Conservation (phyloP, 2,329 filamentous ascomycete genomes). For the Talaromyces sp. region DNA sequence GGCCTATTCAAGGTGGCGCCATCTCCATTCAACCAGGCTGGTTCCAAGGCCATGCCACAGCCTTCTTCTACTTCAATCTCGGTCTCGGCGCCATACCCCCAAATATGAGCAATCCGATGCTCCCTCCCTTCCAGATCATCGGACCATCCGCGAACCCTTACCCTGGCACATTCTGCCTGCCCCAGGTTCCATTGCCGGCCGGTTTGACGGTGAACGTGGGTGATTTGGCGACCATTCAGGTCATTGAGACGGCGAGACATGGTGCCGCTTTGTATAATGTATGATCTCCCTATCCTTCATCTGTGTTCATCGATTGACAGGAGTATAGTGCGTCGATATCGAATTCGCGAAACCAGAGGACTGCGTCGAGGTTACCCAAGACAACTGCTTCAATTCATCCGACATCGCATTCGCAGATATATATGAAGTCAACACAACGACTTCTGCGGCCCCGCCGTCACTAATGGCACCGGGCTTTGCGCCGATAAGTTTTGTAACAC, state of each 20-base stretch:
- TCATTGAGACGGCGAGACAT: conserved; percentile 79
- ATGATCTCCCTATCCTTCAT: conserved; percentile 35
- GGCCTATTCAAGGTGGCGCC: conserved; percentile 85
- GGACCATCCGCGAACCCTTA: conserved; percentile 83
- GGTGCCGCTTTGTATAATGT: conserved; percentile 81
- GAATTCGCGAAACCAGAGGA: conserved; percentile 80
- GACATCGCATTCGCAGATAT: conserved; percentile 73
- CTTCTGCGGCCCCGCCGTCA: conserved; percentile 24
- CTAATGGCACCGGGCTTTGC: conserved; percentile 1
- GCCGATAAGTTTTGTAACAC: conserved; percentile 11
- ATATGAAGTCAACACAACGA: conserved; percentile 50
- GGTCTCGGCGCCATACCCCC: conserved; percentile 75
- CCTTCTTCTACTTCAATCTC: conserved; percentile 86
- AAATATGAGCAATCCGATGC: conserved; percentile 85
- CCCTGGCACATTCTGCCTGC: conserved; percentile 81
- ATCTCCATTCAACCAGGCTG: conserved; percentile 88
- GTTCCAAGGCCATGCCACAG: conserved; percentile 83
- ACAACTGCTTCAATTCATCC: conserved; percentile 86
- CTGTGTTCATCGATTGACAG: not conserved
- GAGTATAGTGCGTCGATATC: conserved; percentile 80
- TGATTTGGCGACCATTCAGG: conserved; percentile 86
- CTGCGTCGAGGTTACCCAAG: conserved; percentile 68
- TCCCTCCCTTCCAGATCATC: conserved; percentile 74
- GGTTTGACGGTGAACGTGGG: conserved; percentile 70
- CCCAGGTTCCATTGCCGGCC: conserved; percentile 78